Percentiles rank a stretch among this genome's conserved stretches.
Evolutionary conservation across 257 asterid species (phyloP).

Genomic region (Nicotiana tomentosiformis): DNA sequence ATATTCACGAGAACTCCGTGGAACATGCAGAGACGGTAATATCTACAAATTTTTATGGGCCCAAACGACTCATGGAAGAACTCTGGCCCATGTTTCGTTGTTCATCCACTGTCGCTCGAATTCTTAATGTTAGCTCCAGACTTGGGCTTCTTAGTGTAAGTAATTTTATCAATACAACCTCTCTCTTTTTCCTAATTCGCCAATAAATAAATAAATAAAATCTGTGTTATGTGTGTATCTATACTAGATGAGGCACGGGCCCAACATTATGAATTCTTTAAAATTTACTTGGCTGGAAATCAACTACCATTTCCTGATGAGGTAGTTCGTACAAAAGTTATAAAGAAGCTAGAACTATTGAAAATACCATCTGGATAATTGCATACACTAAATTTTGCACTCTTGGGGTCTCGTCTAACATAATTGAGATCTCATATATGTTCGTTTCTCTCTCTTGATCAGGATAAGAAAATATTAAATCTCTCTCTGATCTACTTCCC

Average conservation of each 20-base stretch:
- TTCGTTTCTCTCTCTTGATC: neutral
- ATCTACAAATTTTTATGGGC: constrained; percentile 50
- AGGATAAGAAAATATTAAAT: too few species aligned
- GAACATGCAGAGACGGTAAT: constrained; percentile 56
- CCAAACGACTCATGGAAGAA: constrained; percentile 53
- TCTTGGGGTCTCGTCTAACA: neutral
- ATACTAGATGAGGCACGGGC: too few species aligned
- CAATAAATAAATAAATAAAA: too few species aligned
- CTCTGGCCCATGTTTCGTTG: constrained; percentile 54
- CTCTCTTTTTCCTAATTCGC: too few species aligned
- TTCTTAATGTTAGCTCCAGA: constrained; percentile 73
- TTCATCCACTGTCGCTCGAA: constrained; percentile 34
- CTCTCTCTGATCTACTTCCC: neutral
- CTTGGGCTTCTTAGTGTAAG: constrained; percentile 66
- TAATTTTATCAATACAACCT: neutral
- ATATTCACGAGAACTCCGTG: constrained; percentile 49
- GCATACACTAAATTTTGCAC: neutral
- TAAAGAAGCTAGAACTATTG: neutral
- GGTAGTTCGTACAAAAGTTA: neutral
- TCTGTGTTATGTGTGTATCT: too few species aligned
- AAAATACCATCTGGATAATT: neutral
- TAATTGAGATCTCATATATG: neutral
- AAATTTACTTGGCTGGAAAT: too few species aligned
- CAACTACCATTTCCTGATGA: neutral
- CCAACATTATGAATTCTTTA: too few species aligned